Evolutionary conservation across 106 monocot species (phyloP).

Genomic region (Phalaenopsis aphrodite): DNA sequence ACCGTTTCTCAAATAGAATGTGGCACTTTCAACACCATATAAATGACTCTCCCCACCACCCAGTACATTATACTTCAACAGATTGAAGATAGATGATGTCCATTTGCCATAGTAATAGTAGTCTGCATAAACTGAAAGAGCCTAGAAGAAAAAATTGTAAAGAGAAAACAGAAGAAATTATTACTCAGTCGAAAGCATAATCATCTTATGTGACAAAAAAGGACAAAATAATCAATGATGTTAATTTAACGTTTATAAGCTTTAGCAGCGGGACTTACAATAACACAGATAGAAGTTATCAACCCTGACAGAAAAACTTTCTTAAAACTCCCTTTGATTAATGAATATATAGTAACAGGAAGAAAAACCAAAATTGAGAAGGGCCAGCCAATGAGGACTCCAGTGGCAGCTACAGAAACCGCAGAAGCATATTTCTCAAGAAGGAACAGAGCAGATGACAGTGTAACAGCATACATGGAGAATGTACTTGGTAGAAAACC

Average conservation of each 20-base stretch:
- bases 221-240: not conserved
- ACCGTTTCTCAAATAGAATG: constrained; percentile 86
- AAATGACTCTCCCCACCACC: constrained; percentile 96
- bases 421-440: constrained; percentile 72
- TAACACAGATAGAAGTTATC: constrained; percentile 41
- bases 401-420: constrained; percentile 78
- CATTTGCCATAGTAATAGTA: constrained; percentile 69
- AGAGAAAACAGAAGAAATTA: not conserved
- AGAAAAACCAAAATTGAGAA: constrained; percentile 82
- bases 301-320: constrained; percentile 66
- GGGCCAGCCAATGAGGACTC: constrained; percentile 94
- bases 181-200: not conserved
- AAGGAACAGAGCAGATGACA: constrained; percentile 88
- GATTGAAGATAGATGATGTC: constrained; percentile 93
- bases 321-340: constrained; percentile 50
- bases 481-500: constrained; percentile 98
- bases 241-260: not conserved
- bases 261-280: constrained; percentile 50
- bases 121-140: constrained; percentile 62
- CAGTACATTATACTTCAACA: constrained; percentile 76
- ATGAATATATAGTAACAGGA: constrained; percentile 65
- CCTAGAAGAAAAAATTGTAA: constrained; percentile 29
- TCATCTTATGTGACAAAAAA: not conserved
- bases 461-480: constrained; percentile 94
- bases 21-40: constrained; percentile 80